These are phyloP conservation scores for Xylariales sp. DNA, from an alignment of 2,329 filamentous ascomycete species.

Conservation along the genomic window DNA sequence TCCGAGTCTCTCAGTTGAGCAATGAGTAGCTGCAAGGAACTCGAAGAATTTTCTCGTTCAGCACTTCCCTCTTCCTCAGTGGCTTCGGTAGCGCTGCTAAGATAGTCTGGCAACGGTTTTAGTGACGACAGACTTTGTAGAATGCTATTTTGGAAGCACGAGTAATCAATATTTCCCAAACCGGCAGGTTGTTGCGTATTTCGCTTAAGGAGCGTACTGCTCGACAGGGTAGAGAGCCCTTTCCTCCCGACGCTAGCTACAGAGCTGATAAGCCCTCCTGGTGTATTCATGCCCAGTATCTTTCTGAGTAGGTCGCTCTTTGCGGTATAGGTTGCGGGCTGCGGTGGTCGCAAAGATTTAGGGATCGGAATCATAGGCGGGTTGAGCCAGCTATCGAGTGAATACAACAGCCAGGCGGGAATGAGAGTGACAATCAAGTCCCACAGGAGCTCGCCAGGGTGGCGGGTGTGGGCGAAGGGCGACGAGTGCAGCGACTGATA, in stretches of 20 bases:
- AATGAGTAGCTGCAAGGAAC: slow-evolving; percentile 60
- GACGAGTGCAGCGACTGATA: slow-evolving; percentile 30
- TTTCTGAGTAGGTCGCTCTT: slow-evolving; percentile 64
- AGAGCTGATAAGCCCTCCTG: slow-evolving; percentile 45
- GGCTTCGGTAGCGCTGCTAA: slow-evolving; percentile 40
- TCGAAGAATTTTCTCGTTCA: slow-evolving; percentile 32
- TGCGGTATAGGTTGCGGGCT: slow-evolving; percentile 41
- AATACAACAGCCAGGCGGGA: slow-evolving; percentile 53
- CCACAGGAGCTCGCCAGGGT: slow-evolving; percentile 49
- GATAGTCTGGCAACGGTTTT: slow-evolving; percentile 61
- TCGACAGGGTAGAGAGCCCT: slow-evolving; percentile 49
- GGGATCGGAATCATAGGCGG: slow-evolving; percentile 37
- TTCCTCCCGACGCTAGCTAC: slow-evolving; percentile 55
- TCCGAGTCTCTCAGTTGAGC: slow-evolving; percentile 62
- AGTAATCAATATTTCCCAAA: slow-evolving; percentile 88
- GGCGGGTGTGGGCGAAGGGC: slow-evolving; percentile 28
- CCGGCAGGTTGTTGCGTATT: slow-evolving; percentile 53
- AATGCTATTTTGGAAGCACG: slow-evolving; percentile 96
- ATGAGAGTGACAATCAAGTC: slow-evolving; percentile 52
- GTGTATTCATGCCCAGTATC: slow-evolving; percentile 54
- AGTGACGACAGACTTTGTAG: slow-evolving; percentile 80
- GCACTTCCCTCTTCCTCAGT: slow-evolving; percentile 20
- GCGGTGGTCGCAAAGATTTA: slow-evolving; percentile 29
- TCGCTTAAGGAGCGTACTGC: slow-evolving; percentile 34
- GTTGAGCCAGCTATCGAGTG: slow-evolving; percentile 51